Evolutionary conservation across 1,284 basidiomycete genomes (phyloP).

Genomic region (Erythrobasidium hasegawianum): DNA sequence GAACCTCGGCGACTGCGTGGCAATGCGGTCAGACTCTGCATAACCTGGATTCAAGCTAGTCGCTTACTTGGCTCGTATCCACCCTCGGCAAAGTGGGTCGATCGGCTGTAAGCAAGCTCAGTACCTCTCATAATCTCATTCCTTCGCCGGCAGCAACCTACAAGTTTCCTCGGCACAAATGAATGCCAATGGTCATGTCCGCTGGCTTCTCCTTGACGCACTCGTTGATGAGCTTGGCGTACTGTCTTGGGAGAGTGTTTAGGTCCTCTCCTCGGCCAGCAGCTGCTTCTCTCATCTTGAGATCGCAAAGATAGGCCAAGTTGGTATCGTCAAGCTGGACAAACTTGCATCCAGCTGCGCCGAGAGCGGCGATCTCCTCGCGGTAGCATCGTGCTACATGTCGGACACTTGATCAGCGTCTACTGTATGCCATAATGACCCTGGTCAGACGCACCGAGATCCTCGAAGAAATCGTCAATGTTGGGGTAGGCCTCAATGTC

Average conservation of each 20-base stretch:
- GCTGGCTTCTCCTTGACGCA: constrained; percentile 58
- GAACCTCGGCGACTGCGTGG: constrained; percentile 26
- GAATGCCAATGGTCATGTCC: constrained; percentile 65
- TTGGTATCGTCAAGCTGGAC: constrained; percentile 48
- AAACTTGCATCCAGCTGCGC: constrained; percentile 64
- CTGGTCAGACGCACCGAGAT: constrained; percentile 29
- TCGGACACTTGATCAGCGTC: constrained; percentile 45
- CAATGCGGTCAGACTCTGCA: neutral
- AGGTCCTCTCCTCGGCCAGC: constrained; percentile 54
- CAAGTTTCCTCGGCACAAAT: constrained; percentile 77
- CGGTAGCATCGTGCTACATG: constrained; percentile 59
- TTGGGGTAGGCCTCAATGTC: constrained; percentile 42
- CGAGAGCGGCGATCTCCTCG: constrained; percentile 66
- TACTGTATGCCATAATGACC: too few relatives aligned
- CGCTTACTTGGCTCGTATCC: constrained; percentile 58
- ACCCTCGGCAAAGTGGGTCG: constrained; percentile 62
- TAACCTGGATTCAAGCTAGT: neutral
- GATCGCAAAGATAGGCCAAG: constrained; percentile 39
- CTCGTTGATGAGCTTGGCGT: constrained; percentile 66
- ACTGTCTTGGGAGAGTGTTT: constrained; percentile 62
- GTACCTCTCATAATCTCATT: constrained; percentile 40
- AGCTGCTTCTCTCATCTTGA: constrained; percentile 46
- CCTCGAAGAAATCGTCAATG: constrained; percentile 45
- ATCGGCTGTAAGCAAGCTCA: neutral
- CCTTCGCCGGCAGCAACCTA: constrained; percentile 53